Evolutionary conservation across 805 yeast species (phyloP).

Genomic region (Lachancea waltii): DNA sequence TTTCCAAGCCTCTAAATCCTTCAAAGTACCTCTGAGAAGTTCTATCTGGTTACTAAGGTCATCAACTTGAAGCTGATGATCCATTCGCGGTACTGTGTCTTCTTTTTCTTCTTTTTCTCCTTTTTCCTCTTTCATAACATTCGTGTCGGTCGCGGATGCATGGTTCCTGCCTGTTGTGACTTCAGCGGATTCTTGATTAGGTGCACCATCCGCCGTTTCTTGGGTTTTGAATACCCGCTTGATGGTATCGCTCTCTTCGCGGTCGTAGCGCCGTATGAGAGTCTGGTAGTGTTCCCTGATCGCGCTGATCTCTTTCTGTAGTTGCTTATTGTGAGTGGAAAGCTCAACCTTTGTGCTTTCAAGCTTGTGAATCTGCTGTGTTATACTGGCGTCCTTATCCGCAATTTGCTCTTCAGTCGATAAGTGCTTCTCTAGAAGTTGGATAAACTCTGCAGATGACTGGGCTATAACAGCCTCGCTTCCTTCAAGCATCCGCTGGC

Average conservation of each 20-base stretch:
- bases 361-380: slow-evolving; percentile 8
- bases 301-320: slow-evolving; percentile 21
- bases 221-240: slow-evolving; percentile 27
- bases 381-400: background rate
- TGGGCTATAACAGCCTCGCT: slow-evolving; percentile 3
- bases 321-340: slow-evolving; percentile 17
- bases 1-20: slow-evolving; percentile 21
- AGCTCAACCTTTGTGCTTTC: slow-evolving; percentile 13
- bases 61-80: slow-evolving; percentile 19
- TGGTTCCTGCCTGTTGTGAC: background rate
- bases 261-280: slow-evolving; percentile 26
- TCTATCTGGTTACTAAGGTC: slow-evolving; percentile 24
- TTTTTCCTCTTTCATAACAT: too few relatives aligned
- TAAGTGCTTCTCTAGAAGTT: slow-evolving; percentile 3
- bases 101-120: slow-evolving; percentile 5
- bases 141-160: background rate
- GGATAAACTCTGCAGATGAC: slow-evolving; percentile 2
- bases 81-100: slow-evolving; percentile 7
- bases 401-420: background rate
- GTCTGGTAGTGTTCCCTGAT: slow-evolving; percentile 24
- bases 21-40: slow-evolving; percentile 18
- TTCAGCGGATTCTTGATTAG: background rate
- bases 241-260: slow-evolving; percentile 29
- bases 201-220: background rate
- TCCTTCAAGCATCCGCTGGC: slow-evolving; percentile 4